Evolutionary conservation across 2,329 filamentous ascomycete genomes (phyloP), one percentile per base, ranked within the genome.

Genomic region (Epichloe aotearoae): DNA sequence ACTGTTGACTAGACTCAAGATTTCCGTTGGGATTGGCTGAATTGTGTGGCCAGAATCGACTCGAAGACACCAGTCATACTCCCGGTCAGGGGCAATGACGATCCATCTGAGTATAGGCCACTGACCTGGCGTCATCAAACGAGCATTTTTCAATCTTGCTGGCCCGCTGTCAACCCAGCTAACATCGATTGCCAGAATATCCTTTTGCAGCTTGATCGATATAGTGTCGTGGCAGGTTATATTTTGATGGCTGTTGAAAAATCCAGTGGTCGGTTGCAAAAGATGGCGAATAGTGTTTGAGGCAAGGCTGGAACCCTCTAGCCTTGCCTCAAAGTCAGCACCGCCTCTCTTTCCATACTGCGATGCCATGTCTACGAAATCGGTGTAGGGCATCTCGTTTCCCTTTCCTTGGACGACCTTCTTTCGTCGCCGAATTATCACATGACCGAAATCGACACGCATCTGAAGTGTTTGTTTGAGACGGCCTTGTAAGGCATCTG

Each of bases 41-140:
- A 56, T 36, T 6, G 34, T 47, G 5, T 59, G 54, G 52, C 54
- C 58, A 5, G 61, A 57, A 49, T 63, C 59, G 7, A 67, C 60
- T 48, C 56, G 57, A 38, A 69, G 52, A 46, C 55, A 63, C 66
- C 66, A 69, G 53, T 69, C 66, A 50, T 61, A 60, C 20, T 56
- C 45, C 58, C 64, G 67, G 36, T 69, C 67, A 14, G 67, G 67
- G 5, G 65, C 62, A 26, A 58, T 58, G 26, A 66, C 47, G 4
- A 57, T 62, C 64, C 67, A 67, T 50, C 64, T 61, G 26, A 67
- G 48, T 14, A 57, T 59, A 4, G 56, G 51, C 52, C 54, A 57
- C 7, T 43, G 42, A 46, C 62, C 62, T 23, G 52, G 52, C 23
- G 48, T 58, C 5, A 43, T 54, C 6, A 62, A 51, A 19, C 54